phyloP scores from a whole-genome alignment of 202 grass and related monocot genomes.

The Schoenoplectus triqueter region DNA sequence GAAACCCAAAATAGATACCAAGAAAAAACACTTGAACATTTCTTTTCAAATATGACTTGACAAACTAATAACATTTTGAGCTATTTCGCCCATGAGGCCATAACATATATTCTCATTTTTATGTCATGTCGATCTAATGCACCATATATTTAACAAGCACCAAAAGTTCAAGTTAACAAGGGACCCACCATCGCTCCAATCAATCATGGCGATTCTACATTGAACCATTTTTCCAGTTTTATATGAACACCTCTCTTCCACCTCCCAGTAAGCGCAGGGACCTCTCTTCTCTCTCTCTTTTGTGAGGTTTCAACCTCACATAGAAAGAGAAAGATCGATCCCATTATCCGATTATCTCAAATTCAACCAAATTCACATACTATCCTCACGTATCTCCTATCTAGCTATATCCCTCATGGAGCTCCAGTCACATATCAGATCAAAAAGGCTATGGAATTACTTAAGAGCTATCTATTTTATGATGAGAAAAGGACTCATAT shows the following conservation, averaged over 20 bases:
- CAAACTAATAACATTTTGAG: too few species aligned
- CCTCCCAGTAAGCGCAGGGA: not conserved
- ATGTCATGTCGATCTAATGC: not conserved
- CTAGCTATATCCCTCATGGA: slow-evolving; percentile 44
- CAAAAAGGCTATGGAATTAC: slow-evolving; percentile 69
- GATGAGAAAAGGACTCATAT: slow-evolving; percentile 71
- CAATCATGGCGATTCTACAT: slow-evolving; percentile 28
- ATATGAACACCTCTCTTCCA: slow-evolving; percentile 13
- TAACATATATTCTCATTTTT: not conserved
- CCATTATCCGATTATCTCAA: slow-evolving; percentile 4
- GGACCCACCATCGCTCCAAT: slow-evolving; percentile 29
- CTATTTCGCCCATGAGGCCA: too few species aligned
- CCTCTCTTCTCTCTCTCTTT: slow-evolving; percentile 28
- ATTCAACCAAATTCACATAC: slow-evolving; percentile 16
- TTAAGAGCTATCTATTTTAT: slow-evolving; percentile 75
- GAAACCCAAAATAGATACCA: too few species aligned
- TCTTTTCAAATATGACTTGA: too few species aligned
- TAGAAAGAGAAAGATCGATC: slow-evolving; percentile 33
- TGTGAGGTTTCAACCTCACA: slow-evolving; percentile 45
- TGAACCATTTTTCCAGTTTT: slow-evolving; percentile 16
- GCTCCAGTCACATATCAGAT: slow-evolving; percentile 42
- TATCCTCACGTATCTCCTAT: slow-evolving; percentile 23
- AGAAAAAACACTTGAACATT: too few species aligned
- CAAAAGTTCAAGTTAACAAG: not conserved
- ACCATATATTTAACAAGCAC: not conserved